Evolutionary conservation across 176 grass and related monocot genomes (phyloP).

Genomic region (Metroxylon sagu): DNA sequence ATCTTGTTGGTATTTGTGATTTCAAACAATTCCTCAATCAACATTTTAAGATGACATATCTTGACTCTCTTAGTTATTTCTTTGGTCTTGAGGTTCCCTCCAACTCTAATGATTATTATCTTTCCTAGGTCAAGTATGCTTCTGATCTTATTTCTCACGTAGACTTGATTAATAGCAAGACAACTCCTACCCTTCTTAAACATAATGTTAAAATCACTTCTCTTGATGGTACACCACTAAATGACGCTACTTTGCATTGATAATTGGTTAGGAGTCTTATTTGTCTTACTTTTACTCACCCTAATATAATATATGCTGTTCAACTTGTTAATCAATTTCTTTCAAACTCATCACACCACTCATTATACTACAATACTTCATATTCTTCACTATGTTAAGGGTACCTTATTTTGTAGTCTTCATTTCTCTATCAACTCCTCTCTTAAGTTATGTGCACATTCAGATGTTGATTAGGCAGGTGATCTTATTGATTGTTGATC

Average conservation of each 20-base stretch:
- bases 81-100: background rate
- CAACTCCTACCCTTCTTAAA: too few relatives aligned
- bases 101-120: too few relatives aligned
- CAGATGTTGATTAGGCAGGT: background rate
- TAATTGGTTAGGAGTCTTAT: too few relatives aligned
- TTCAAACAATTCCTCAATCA: background rate
- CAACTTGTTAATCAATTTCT: background rate
- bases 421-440: background rate
- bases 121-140: background rate
- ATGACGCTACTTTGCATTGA: background rate
- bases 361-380: background rate
- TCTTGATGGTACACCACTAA: background rate
- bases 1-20: background rate
- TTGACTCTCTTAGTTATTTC: background rate
- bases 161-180: too few relatives aligned
- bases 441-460: background rate
- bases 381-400: background rate
- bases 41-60: background rate
- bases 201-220: too few relatives aligned
- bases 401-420: too few relatives aligned
- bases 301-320: background rate
- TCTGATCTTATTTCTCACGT: too few relatives aligned
- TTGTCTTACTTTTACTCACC: too few relatives aligned
- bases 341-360: background rate
- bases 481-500: too few relatives aligned